A percentile compares a stretch with the other conserved stretches of the same genome.
Conservation (phyloP, 148 eudicot species). For the Pouteria glomerata region DNA sequence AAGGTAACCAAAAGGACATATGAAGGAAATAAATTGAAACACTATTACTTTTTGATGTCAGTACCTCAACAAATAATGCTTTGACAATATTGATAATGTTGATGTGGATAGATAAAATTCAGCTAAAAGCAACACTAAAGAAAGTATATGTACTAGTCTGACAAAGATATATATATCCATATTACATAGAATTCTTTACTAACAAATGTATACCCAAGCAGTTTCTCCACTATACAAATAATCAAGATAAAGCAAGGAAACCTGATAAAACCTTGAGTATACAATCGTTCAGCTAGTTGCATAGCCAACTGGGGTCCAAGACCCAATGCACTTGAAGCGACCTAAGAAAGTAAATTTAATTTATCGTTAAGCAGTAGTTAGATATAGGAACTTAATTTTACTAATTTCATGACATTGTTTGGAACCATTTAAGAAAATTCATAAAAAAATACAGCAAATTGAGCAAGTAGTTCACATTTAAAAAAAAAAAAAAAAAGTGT, state of each 20-base stretch:
- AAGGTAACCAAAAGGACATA: not conserved
- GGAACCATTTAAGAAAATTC: not conserved
- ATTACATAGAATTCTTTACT: not conserved
- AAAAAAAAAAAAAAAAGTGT: not conserved
- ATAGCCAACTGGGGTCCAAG: conserved; percentile 89
- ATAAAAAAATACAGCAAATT: not conserved
- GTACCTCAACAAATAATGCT: not conserved
- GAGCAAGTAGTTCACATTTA: not conserved
- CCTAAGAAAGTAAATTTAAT: too few relatives aligned
- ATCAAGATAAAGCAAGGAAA: conserved; percentile 18
- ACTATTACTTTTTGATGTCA: not conserved
- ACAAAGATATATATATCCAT: not conserved
- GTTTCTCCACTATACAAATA: too few relatives aligned
- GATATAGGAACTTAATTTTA: not conserved
- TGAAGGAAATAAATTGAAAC: not conserved
- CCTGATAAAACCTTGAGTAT: conserved; percentile 98
- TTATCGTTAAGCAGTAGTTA: not conserved
- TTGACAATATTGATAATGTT: too few relatives aligned
- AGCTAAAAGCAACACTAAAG: not conserved
- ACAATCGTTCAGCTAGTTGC: conserved; percentile 93
- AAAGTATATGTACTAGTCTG: not conserved
- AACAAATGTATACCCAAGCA: too few relatives aligned
- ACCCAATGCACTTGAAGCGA: conserved; percentile 93
- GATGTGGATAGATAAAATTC: too few relatives aligned
- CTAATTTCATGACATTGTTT: not conserved